Evolutionary conservation across 768 basidiomycete genomes (phyloP).

Genomic region (Boletus tylopilopsis): DNA sequence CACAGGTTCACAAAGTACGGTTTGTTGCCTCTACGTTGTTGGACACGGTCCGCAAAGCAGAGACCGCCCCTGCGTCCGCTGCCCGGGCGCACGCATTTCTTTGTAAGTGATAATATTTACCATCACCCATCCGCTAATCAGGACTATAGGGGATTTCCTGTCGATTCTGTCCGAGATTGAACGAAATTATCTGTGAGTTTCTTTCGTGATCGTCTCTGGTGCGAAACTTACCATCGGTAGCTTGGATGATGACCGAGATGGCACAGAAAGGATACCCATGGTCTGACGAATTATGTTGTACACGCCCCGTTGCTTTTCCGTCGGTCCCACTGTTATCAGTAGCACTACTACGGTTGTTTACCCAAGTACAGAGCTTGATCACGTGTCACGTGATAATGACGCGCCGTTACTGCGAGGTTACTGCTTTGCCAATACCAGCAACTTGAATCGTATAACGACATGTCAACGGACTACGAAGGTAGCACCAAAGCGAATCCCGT

Average conservation of each 20-base stretch:
- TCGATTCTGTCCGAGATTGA: constrained; percentile 91
- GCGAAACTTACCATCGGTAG: constrained; percentile 39
- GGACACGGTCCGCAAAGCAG: constrained; percentile 78
- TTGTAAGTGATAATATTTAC: constrained; percentile 44
- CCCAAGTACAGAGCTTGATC: too few relatives aligned
- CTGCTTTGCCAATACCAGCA: neutral
- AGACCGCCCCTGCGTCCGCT: constrained; percentile 74
- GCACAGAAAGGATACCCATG: constrained; percentile 46
- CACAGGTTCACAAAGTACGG: constrained; percentile 85
- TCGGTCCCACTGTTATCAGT: too few relatives aligned
- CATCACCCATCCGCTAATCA: constrained; percentile 4
- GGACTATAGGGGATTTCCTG: constrained; percentile 76
- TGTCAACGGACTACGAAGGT: constrained; percentile 26
- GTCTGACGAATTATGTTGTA: constrained; percentile 2
- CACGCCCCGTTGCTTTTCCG: too few relatives aligned
- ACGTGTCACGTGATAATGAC: constrained; percentile 12
- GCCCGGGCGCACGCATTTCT: constrained; percentile 85
- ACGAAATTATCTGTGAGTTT: constrained; percentile 74
- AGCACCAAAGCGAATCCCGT: constrained; percentile 37
- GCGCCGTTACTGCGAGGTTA: neutral
- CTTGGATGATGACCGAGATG: constrained; percentile 37
- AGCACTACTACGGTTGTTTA: too few relatives aligned
- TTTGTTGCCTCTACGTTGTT: constrained; percentile 89
- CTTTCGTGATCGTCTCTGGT: neutral
- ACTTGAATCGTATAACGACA: neutral